Base-by-base conservation (phyloP, 1,284 basidiomycete species). In the Cryptococcus depauperatus region DNA sequence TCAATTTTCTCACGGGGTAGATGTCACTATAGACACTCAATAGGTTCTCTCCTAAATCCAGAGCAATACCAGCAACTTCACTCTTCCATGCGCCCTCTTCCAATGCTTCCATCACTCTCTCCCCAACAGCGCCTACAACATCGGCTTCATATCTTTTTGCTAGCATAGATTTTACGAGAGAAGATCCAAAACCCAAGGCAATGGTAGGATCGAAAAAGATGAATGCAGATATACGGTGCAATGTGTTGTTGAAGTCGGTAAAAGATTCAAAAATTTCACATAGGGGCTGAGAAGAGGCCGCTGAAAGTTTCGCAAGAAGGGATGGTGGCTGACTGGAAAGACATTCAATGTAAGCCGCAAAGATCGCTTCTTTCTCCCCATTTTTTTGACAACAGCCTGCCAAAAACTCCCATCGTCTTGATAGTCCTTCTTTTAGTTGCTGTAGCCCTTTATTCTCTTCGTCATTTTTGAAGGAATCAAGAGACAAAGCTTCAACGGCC, bases 341-440 rank as follows among this genome's bases (percentile, higher is more conserved):
- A 32, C 45, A 43, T 22, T 50, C 30, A 37, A 43, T 39, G 35
- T 50, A 58, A 11, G 59, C 55, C 3, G 50, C 32, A 19, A 52
- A 46, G 16, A 56, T 51, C 39, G 61, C 58, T 34, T 44, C 43
- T 34, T 47, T 59, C 57, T 89, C 81, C 0, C 80, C 80, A 34
- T 79, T 80, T 64, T 84, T 87, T 32, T 76, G 74, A 59, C 79
- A 79, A 61, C 84, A 87, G 3, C 82, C 78, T 0, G 78, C 85
- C 19, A 90, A 71, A n/a, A 89, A 68, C 65, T 90, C 85, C 75
- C 80, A 87, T 32, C 86, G 73, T 32, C 80, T 75, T 53, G 47
- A 18, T 21, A 65, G 22, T 2, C 33, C 43, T 7, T 52, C 54
- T 28, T 23, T 32, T 14, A 54, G 10, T 33, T 18, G 42, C 30